phyloP scores from a whole-genome alignment of 805 yeast species.

The Yarrowia osloensis region DNA sequence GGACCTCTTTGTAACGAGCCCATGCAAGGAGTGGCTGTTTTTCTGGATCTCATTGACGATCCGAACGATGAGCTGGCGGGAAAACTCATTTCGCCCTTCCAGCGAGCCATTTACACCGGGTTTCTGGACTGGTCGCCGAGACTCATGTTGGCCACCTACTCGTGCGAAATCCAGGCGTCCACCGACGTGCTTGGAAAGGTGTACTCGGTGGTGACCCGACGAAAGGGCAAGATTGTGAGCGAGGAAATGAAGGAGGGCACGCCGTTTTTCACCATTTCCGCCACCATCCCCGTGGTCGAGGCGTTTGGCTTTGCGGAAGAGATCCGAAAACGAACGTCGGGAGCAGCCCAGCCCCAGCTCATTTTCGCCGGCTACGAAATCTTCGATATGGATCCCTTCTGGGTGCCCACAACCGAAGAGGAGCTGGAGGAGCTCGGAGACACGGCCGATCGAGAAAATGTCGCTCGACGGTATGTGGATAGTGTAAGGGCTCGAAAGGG shows the following conservation, averaged over 20 bases:
- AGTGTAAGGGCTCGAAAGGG: conserved; percentile 83
- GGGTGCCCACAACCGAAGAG: conserved; percentile 98
- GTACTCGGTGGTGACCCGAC: conserved; percentile 86
- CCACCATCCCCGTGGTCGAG: conserved; percentile 87
- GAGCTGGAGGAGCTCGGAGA: conserved; percentile 94
- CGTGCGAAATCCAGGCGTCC: conserved; percentile 93
- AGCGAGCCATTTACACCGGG: conserved; percentile 69
- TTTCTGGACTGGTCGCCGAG: conserved; percentile 86
- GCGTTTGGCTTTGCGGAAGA: conserved; percentile 97
- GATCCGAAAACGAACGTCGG: conserved; percentile 87
- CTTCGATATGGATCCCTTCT: conserved; percentile 91
- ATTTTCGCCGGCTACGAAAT: conserved; percentile 86
- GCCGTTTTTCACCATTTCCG: conserved; percentile 85
- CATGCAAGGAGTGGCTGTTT: conserved; percentile 68
- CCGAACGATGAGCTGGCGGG: conserved; percentile 53
- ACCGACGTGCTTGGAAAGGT: conserved; percentile 95
- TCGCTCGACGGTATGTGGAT: conserved; percentile 86
- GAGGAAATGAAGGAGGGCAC: conserved; percentile 99
- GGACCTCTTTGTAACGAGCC: conserved; percentile 93
- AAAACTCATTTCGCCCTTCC: conserved; percentile 67
- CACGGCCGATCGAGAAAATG: conserved; percentile 85
- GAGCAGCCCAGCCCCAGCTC: conserved; percentile 96
- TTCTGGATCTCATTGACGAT: conserved; percentile 37
- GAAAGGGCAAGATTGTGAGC: conserved; percentile 79
- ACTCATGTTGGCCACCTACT: conserved; percentile 85